phyloP scores from a whole-genome alignment of 2,329 filamentous ascomycete species.

The Trichothecium roseum region DNA sequence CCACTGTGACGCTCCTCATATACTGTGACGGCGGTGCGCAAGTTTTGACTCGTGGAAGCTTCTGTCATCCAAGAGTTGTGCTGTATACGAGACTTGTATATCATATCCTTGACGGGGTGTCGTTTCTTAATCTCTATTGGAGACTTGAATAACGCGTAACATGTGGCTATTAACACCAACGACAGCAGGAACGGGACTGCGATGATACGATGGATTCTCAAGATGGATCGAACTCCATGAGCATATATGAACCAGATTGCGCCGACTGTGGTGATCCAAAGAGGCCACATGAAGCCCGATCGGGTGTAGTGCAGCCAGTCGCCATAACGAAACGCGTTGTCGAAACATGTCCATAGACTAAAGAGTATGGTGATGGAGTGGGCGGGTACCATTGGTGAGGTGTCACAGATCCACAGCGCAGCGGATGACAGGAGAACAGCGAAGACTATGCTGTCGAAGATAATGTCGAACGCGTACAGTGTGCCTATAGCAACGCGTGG shows the following conservation, averaged over 20 bases:
- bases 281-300: conserved; percentile 21
- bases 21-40: conserved; percentile 34
- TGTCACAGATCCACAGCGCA: conserved; percentile 35
- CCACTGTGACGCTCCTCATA: conserved; percentile 46
- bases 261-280: conserved; percentile 28
- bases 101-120: conserved; percentile 38
- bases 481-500: conserved; percentile 25
- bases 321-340: conserved; percentile 27
- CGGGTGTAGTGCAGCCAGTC: conserved; percentile 34
- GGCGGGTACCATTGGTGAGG: conserved; percentile 29
- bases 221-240: conserved; percentile 29
- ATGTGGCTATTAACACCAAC: conserved; percentile 17
- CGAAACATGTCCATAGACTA: conserved; percentile 2
- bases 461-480: conserved; percentile 36
- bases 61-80: conserved; percentile 38
- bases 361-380: conserved; percentile 30
- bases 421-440: conserved; percentile 32
- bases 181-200: conserved; percentile 25
- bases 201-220: conserved; percentile 31
- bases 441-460: conserved; percentile 36
- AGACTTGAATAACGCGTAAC: neutral
- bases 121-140: conserved; percentile 6
- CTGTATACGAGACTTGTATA: conserved; percentile 36
- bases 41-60: conserved; percentile 34
- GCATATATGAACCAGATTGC: conserved; percentile 32